These are phyloP conservation scores for Ormosia semicastrata DNA, from an alignment of 306 rosid genomes.

Conservation along the genomic window DNA sequence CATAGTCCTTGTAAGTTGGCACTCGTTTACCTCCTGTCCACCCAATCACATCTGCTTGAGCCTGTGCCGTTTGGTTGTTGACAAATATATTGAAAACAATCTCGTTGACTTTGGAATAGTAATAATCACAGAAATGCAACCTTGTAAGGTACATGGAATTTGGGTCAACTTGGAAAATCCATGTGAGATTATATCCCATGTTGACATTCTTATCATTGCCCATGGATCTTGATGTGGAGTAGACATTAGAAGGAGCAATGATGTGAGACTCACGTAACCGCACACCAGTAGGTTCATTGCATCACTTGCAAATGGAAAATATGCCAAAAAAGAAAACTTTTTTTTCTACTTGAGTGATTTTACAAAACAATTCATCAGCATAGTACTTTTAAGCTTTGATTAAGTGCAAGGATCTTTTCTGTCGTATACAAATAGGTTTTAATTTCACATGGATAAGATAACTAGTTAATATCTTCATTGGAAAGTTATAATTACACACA, in stretches of 20 bases:
- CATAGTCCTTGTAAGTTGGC: conserved; percentile 43
- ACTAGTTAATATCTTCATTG: too few species aligned
- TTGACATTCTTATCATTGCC: conserved; percentile 24
- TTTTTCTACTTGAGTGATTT: too few species aligned
- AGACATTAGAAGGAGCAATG: conserved; percentile 41
- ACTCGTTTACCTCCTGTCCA: conserved; percentile 38
- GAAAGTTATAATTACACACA: too few species aligned
- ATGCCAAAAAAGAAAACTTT: too few species aligned
- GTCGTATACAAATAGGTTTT: too few species aligned
- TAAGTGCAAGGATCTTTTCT: too few species aligned
- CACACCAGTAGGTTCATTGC: too few species aligned
- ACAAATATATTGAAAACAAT: conserved; percentile 41
- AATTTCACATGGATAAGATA: too few species aligned
- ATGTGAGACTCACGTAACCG: too few species aligned
- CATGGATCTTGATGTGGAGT: conserved; percentile 49
- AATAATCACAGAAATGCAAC: conserved; percentile 53
- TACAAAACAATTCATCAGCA: too few species aligned
- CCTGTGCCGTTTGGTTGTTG: conserved; percentile 50
- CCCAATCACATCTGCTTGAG: conserved; percentile 41
- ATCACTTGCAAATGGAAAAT: too few species aligned
- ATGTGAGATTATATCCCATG: conserved; percentile 46
- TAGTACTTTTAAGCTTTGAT: too few species aligned
- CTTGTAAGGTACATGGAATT: conserved; percentile 42
- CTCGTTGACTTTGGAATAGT: conserved; percentile 15
- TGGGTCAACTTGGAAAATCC: conserved; percentile 53